Base-by-base conservation (phyloP, 306 rosid genomes). In the Pterocarpus santalinus region DNA sequence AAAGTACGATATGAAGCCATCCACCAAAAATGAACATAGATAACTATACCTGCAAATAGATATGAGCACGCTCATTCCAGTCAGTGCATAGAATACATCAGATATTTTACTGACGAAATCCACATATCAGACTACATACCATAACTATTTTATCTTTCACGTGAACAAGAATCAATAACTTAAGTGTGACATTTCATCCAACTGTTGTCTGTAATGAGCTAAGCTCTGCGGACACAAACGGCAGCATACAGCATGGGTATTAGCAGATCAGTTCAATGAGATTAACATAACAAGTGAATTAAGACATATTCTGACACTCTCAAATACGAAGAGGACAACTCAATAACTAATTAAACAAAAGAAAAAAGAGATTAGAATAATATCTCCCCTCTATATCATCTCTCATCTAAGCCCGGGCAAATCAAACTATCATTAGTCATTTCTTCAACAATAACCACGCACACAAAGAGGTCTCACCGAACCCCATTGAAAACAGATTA, bases 141-240 rank as follows among this genome's bases (percentile, higher is more conserved):
- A 56, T 16, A 55, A 55, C 30, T 47, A 2, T 68, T 75, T 69
- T 43, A 78, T 55, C 15, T 57, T 76, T 33, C 33, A 60, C 41
- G 51, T 65, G 60, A 49, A 65, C 51, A 35, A 28, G 34, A 33
- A 83, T 65, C 44, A 43, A 12, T 49, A 12, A 56, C 77, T 81
- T 85, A 74, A 77, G 66, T 64, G 78, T 39, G 83, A 62, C 87
- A 76, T 83, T 65, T 76, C 88, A 79, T 91, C 93, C 80, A 89
- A 73, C 32, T 84, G 82, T 44, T 87, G 88, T 81, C 89, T 86
- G 88, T 87, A 89, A 76, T 55, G 76, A 73, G 91, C 91, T 83
- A 91, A 75, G 77, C 68, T 58, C 95, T 89, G 90, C 83, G 77
- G 41, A 77, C 30, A 82, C 32, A 85, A 64, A 81, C 43, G 63